A percentile compares a stretch with the other conserved stretches of the same genome.
phyloP scores from a whole-genome alignment of 2,329 filamentous ascomycete species.

The Aspergillus pseudoviridinutans region DNA sequence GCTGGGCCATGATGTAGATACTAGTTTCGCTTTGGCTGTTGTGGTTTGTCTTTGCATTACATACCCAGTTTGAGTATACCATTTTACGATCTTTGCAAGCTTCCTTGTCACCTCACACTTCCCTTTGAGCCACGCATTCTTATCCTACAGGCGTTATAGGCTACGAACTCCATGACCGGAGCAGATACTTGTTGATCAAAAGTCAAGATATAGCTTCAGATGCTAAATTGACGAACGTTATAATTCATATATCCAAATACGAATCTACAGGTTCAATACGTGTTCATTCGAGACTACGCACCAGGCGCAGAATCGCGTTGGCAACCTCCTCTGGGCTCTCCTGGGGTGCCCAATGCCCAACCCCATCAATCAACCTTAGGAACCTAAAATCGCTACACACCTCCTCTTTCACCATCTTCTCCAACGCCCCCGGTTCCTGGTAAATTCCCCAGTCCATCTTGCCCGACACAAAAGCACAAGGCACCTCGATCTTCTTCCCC shows the following conservation, averaged over 20 bases:
- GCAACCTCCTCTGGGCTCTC: conserved; percentile 56
- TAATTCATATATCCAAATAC: background rate
- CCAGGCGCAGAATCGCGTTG: conserved; percentile 45
- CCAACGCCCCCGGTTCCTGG: conserved; percentile 62
- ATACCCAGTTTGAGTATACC: conserved; percentile 16
- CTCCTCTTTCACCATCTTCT: conserved; percentile 47
- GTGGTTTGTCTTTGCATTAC: conserved; percentile 4
- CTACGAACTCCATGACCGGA: too few species aligned
- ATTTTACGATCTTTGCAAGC: background rate
- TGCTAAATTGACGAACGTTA: background rate
- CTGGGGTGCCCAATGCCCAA: conserved; percentile 69
- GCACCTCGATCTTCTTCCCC: conserved; percentile 58
- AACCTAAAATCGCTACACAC: conserved; percentile 54
- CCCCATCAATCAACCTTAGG: conserved; percentile 52
- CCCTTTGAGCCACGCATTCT: background rate
- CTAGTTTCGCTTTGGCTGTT: background rate
- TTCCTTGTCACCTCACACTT: background rate
- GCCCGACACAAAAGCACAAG: conserved; percentile 59
- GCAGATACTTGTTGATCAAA: background rate
- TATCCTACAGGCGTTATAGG: background rate
- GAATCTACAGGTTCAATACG: background rate
- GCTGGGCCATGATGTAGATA: conserved; percentile 14
- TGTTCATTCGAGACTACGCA: conserved; percentile 7
- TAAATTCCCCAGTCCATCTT: conserved; percentile 64
- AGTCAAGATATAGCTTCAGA: background rate